Evolutionary conservation across 139 green algal genomes (phyloP).

Genomic region (Nannochloris sp.): DNA sequence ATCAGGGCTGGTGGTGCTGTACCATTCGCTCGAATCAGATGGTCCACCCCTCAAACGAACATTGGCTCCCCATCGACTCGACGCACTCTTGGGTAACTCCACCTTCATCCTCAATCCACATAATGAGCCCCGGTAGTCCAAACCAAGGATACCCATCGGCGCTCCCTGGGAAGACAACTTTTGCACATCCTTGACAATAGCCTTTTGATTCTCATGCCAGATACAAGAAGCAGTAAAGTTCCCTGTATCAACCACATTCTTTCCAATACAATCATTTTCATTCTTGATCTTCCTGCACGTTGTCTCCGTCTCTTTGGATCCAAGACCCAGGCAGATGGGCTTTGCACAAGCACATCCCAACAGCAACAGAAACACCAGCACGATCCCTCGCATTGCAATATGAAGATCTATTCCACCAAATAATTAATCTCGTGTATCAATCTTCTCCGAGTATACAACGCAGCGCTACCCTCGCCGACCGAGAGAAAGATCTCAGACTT

Average conservation of each 20-base stretch:
- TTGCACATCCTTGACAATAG: not conserved
- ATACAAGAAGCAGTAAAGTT: not conserved
- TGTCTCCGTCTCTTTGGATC: not conserved
- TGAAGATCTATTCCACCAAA: too few relatives aligned
- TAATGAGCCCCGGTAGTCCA: not conserved
- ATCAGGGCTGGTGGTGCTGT: not conserved
- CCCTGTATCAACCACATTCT: not conserved
- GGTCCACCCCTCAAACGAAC: not conserved
- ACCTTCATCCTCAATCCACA: not conserved
- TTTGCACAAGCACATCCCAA: not conserved
- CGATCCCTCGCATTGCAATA: not conserved
- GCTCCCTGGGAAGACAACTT: not conserved
- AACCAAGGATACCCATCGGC: not conserved
- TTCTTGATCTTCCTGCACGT: not conserved
- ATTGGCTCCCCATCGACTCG: not conserved
- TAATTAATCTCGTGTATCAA: too few relatives aligned
- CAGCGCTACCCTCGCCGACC: too few relatives aligned
- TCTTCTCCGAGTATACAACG: too few relatives aligned
- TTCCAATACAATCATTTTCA: not conserved
- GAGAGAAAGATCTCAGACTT: too few relatives aligned
- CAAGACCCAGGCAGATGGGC: not conserved
- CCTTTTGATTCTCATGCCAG: constrained; percentile 1
- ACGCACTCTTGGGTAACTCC: not conserved
- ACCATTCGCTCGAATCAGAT: not conserved
- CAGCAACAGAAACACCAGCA: not conserved